Evolutionary conservation across 2,329 filamentous ascomycete genomes (phyloP).

Genomic region (Cladosporium colombiae): DNA sequence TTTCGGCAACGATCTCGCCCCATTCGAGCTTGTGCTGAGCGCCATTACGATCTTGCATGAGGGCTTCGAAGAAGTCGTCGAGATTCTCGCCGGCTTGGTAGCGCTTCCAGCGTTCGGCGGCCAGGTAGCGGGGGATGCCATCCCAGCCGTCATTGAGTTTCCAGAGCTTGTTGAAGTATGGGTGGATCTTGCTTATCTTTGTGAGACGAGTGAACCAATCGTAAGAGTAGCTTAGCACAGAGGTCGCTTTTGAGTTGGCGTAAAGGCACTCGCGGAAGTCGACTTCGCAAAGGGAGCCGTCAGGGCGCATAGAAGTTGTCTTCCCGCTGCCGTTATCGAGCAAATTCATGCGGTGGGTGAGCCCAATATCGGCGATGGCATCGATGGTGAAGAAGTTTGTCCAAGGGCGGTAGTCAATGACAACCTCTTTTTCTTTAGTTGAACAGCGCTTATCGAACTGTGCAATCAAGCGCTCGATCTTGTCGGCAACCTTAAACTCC

Average conservation of each 20-base stretch:
- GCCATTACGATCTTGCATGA: conserved; percentile 56
- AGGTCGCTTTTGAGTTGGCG: conserved; percentile 53
- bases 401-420: conserved; percentile 42
- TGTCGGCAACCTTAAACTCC: conserved; percentile 46
- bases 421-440: conserved; percentile 31
- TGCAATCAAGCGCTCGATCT: conserved; percentile 36
- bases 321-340: conserved; percentile 40
- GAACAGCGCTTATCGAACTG: conserved; percentile 40
- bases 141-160: conserved; percentile 46
- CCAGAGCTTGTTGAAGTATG: conserved; percentile 45
- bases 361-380: conserved; percentile 44
- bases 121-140: conserved; percentile 51
- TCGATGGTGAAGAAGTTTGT: conserved; percentile 41
- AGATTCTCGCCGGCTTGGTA: conserved; percentile 57
- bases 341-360: conserved; percentile 40
- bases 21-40: conserved; percentile 52
- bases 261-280: conserved; percentile 56
- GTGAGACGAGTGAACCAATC: conserved; percentile 53
- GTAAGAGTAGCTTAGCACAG: conserved; percentile 53
- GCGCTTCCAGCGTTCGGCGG: conserved; percentile 46
- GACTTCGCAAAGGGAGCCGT: conserved; percentile 48
- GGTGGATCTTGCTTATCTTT: conserved; percentile 49
- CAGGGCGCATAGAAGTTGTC: conserved; percentile 29
- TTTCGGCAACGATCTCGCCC: conserved; percentile 61
- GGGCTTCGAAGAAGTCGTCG: conserved; percentile 59